Conservation (phyloP, 2,329 filamentous ascomycete species). For the Fusarium sacchari region DNA sequence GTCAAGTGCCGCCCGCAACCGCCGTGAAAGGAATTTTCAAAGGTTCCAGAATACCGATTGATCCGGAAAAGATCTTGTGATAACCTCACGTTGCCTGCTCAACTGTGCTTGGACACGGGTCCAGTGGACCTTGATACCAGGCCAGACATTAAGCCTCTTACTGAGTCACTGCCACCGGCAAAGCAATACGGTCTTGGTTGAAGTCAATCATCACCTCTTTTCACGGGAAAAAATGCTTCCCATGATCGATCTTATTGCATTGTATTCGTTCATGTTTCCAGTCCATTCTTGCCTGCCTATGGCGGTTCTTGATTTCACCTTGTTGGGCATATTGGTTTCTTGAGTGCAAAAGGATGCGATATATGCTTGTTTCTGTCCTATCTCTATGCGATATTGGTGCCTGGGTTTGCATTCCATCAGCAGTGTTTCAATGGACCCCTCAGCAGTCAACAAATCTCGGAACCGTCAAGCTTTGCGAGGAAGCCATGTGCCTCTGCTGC, state of each 20-base stretch:
- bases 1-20: not conserved
- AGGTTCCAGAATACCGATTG: not conserved
- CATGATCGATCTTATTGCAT: not conserved
- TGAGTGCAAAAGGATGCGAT: too few species aligned
- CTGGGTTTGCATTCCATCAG: not conserved
- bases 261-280: not conserved
- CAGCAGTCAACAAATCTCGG: not conserved
- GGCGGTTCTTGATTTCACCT: not conserved
- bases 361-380: too few species aligned
- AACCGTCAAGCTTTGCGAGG: not conserved
- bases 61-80: constrained; percentile 12
- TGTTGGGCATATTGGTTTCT: not conserved
- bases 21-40: not conserved
- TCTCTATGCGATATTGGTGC: too few species aligned
- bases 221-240: not conserved
- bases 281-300: not conserved
- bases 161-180: not conserved
- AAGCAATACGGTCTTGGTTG: constrained; percentile 1
- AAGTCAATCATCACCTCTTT: constrained; percentile 1
- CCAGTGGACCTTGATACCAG: constrained; percentile 3
- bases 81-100: constrained; percentile 22
- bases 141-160: not conserved
- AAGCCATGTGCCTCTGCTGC: not conserved
- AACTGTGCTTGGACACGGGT: constrained; percentile 5
- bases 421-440: constrained; percentile 9